A percentile compares a stretch with the other conserved stretches of the same genome.
These are phyloP conservation scores for Azolla pinnata DNA, from an alignment of 75 land plant species.

Conservation along the genomic window DNA sequence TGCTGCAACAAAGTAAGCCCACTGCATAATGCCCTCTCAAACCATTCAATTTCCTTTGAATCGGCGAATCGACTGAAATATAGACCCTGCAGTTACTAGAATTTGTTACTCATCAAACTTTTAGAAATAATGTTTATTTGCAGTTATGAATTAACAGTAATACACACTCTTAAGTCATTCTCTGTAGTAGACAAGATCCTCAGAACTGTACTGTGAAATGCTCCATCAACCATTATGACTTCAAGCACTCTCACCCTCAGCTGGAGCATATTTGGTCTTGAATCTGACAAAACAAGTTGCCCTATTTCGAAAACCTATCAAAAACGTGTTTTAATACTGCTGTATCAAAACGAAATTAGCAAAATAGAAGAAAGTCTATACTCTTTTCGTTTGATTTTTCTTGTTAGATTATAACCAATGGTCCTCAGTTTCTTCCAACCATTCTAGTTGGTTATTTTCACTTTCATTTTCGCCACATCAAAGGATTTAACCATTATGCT, in stretches of 20 bases:
- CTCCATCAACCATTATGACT: constrained; percentile 14
- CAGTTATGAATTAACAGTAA: too few species aligned
- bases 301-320: constrained; percentile 14
- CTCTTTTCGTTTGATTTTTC: too few species aligned
- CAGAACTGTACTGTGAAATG: constrained; percentile 18
- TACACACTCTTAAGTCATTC: constrained; percentile 14
- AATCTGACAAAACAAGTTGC: constrained; percentile 6
- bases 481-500: too few species aligned
- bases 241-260: constrained; percentile 14
- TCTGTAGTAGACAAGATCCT: constrained; percentile 13
- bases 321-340: neutral
- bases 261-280: constrained; percentile 2
- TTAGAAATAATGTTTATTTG: too few species aligned
- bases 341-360: too few species aligned
- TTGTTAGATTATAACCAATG: too few species aligned
- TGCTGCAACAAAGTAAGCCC: neutral
- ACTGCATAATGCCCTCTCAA: constrained; percentile 12
- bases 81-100: constrained; percentile 19
- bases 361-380: too few species aligned
- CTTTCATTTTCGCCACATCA: too few species aligned
- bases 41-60: constrained; percentile 22
- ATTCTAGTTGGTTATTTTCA: too few species aligned
- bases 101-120: too few species aligned
- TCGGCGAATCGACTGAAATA: constrained; percentile 18
- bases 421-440: too few species aligned